phyloP scores from a whole-genome alignment of 352 stramenopile genomes.

The Aphanomyces invadans region DNA sequence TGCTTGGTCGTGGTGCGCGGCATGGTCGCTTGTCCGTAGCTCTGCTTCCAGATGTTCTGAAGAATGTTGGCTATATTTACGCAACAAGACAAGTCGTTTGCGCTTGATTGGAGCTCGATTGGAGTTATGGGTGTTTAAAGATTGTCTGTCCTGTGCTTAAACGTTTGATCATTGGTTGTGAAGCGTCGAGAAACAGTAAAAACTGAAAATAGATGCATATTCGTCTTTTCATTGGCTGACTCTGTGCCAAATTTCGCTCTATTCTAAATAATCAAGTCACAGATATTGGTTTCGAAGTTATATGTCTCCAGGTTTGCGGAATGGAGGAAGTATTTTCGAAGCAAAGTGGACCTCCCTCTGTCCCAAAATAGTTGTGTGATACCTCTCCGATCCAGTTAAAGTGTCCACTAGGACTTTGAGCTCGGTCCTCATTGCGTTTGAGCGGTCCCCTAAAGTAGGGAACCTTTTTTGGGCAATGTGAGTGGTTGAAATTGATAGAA shows the following conservation, averaged over 20 bases:
- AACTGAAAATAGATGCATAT: slow-evolving; percentile 6
- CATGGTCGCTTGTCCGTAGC: background rate
- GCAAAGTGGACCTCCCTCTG: background rate
- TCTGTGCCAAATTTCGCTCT: slow-evolving; percentile 9
- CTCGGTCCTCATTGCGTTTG: too few species aligned
- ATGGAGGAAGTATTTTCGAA: background rate
- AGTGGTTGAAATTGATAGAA: too few species aligned
- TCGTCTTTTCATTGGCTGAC: slow-evolving; percentile 10
- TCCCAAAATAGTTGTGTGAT: too few species aligned
- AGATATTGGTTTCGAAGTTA: slow-evolving; percentile 2
- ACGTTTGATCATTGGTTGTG: slow-evolving; percentile 15
- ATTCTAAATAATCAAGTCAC: background rate
- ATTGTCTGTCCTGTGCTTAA: background rate
- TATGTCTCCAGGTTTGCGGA: slow-evolving; percentile 4
- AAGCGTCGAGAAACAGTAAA: slow-evolving; percentile 1
- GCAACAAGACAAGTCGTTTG: slow-evolving; percentile 13
- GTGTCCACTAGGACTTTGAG: too few species aligned
- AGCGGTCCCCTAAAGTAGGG: too few species aligned
- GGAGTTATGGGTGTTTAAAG: slow-evolving; percentile 12
- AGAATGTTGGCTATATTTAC: slow-evolving; percentile 13
- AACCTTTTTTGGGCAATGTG: too few species aligned
- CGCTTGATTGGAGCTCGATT: slow-evolving; percentile 16
- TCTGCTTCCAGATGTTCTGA: slow-evolving; percentile 1
- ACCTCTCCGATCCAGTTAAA: too few species aligned
- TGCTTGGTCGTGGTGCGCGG: slow-evolving; percentile 4